Percentiles rank a stretch among this genome's conserved stretches.
Conservation (phyloP, 1,284 basidiomycete species). For the Puccinia horiana region DNA sequence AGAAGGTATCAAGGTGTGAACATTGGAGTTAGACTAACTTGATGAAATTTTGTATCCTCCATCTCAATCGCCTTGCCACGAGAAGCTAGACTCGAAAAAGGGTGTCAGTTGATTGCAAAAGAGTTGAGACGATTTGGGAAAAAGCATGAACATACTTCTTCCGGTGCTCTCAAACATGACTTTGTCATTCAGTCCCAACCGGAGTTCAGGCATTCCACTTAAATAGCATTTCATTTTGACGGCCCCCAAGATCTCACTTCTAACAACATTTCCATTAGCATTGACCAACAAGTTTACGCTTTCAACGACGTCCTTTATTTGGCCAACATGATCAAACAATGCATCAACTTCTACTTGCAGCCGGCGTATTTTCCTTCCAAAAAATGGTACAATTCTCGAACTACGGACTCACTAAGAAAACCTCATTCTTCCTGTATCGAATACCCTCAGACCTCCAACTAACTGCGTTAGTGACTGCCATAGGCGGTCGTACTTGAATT, state of each 20-base stretch:
- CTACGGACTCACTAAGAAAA: slow-evolving; percentile 69
- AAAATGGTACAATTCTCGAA: neutral
- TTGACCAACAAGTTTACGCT: slow-evolving; percentile 96
- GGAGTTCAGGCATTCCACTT: slow-evolving; percentile 95
- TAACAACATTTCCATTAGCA: slow-evolving; percentile 92
- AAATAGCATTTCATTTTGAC: slow-evolving; percentile 99
- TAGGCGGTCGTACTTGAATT: slow-evolving; percentile 90
- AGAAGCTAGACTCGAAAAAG: slow-evolving; percentile 65
- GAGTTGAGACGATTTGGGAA: neutral
- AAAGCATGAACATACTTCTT: slow-evolving; percentile 67
- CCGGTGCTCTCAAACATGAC: slow-evolving; percentile 99
- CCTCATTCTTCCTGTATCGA: slow-evolving; percentile 97
- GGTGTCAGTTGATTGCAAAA: neutral
- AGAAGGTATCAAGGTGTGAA: neutral
- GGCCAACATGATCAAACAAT: neutral
- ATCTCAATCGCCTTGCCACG: slow-evolving; percentile 98
- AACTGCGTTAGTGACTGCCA: slow-evolving; percentile 97
- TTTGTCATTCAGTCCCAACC: slow-evolving; percentile 96
- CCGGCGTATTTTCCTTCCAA: neutral
- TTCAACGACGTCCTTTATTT: slow-evolving; percentile 79
- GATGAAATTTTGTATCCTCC: slow-evolving; percentile 99
- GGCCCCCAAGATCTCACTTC: slow-evolving; percentile 94
- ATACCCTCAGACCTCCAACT: slow-evolving; percentile 98
- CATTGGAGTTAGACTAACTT: slow-evolving; percentile 58
- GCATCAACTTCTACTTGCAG: neutral